A percentile compares a stretch with the other conserved stretches of the same genome.
Conservation (phyloP, 352 stramenopile species). For the Phytopythium chamaehyphon region DNA sequence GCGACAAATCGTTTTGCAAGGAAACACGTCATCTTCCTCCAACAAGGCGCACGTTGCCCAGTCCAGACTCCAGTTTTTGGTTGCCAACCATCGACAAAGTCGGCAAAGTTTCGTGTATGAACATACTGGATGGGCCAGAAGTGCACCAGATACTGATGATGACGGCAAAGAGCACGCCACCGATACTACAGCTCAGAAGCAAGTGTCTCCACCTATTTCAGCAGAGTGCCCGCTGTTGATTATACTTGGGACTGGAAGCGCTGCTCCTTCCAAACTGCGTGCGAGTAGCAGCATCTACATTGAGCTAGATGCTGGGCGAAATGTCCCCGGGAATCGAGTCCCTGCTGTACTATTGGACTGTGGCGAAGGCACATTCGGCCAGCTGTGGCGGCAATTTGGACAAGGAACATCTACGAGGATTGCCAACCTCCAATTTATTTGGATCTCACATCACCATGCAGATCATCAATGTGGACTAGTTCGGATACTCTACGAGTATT, state of each 20-base stretch:
- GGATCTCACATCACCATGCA: slow-evolving; percentile 96
- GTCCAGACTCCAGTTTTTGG: slow-evolving; percentile 40
- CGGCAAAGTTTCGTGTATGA: slow-evolving; percentile 31
- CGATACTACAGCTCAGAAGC: not conserved
- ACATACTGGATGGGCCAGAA: slow-evolving; percentile 36
- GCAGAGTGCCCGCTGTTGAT: slow-evolving; percentile 40
- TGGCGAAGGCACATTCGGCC: slow-evolving; percentile 93
- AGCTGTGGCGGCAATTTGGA: slow-evolving; percentile 79
- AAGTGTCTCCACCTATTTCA: not conserved
- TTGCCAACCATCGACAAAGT: slow-evolving; percentile 11
- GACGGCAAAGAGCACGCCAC: not conserved
- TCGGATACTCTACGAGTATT: slow-evolving; percentile 79
- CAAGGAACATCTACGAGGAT: slow-evolving; percentile 33
- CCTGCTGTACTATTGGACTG: slow-evolving; percentile 89
- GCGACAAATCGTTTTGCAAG: slow-evolving; percentile 24
- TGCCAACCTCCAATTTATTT: slow-evolving; percentile 84
- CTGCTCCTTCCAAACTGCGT: slow-evolving; percentile 95
- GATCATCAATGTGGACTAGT: slow-evolving; percentile 96
- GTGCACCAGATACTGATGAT: slow-evolving; percentile 5
- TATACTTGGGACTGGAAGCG: slow-evolving; percentile 95
- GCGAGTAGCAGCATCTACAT: slow-evolving; percentile 95
- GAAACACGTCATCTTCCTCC: not conserved
- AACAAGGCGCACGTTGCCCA: slow-evolving; percentile 39
- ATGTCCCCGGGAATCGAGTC: slow-evolving; percentile 4
- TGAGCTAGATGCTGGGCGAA: slow-evolving; percentile 23